phyloP scores from a whole-genome alignment of 495 filamentous ascomycete species.

The Aspergillus coremiiformis region DNA sequence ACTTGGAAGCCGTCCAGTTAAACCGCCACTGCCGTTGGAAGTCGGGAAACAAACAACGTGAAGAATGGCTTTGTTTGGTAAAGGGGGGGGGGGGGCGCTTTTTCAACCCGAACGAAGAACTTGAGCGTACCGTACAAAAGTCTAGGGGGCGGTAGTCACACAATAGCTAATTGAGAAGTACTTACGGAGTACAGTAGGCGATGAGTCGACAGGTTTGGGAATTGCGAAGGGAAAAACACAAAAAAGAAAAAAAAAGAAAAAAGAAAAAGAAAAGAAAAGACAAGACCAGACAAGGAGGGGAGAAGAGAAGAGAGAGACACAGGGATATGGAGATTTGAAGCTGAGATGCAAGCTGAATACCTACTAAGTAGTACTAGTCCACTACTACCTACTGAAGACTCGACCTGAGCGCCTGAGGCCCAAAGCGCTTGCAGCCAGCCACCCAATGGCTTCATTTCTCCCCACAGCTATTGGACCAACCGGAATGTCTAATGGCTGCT shows the following conservation, averaged over 20 bases:
- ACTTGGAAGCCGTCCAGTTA: background rate
- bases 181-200: no score
- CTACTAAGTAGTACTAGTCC: background rate
- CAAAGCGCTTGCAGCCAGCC: background rate
- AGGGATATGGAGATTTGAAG: background rate
- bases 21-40: background rate
- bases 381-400: no score
- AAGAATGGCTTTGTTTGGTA: background rate
- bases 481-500: background rate
- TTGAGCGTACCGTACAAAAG: no score
- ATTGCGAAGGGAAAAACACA: background rate
- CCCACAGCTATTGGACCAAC: conserved; percentile 1
- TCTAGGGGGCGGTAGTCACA: no score
- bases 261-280: background rate
- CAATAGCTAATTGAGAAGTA: no score
- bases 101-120: no score
- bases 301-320: background rate
- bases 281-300: background rate
- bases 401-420: background rate
- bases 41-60: background rate
- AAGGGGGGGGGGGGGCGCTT: no score
- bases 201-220: background rate
- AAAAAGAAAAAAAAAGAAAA: background rate
- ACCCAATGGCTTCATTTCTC: conserved; percentile 1
- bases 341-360: background rate